Conservation (phyloP, 768 basidiomycete genomes). For the Chalciporus chontae region DNA sequence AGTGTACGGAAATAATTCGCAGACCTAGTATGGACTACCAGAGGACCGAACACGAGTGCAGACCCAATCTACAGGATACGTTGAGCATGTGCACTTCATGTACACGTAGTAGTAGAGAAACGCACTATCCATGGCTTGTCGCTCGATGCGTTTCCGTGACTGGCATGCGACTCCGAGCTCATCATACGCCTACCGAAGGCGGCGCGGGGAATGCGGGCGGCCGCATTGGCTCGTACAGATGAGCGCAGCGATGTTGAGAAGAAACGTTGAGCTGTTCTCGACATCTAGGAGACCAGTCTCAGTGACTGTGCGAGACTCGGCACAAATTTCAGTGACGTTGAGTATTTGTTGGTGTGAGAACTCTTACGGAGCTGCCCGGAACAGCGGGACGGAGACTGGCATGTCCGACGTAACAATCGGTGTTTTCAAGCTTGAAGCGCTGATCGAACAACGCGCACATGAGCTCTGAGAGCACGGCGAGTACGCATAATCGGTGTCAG, state of each 20-base stretch:
- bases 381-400: not conserved
- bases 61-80: slow-evolving; percentile 26
- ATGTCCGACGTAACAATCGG: no score
- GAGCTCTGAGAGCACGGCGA: no score
- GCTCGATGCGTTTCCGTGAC: slow-evolving; percentile 15
- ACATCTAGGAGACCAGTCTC: slow-evolving; percentile 14
- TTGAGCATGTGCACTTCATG: not conserved
- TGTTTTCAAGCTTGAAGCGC: no score
- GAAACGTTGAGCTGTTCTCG: slow-evolving; percentile 17
- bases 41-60: slow-evolving; percentile 30
- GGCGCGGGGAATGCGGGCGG: slow-evolving; percentile 12
- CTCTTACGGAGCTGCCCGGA: slow-evolving; percentile 26
- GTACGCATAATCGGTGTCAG: no score
- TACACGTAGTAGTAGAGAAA: not conserved
- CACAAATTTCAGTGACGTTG: slow-evolving; percentile 30
- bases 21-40: slow-evolving; percentile 17
- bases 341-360: slow-evolving; percentile 25
- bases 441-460: no score
- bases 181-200: slow-evolving; percentile 22
- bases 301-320: slow-evolving; percentile 2
- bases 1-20: not conserved
- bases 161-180: slow-evolving; percentile 24
- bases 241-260: slow-evolving; percentile 17
- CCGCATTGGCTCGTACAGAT: slow-evolving; percentile 8
- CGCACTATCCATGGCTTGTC: slow-evolving; percentile 32